Conservation (phyloP, 2,329 filamentous ascomycete genomes). For the Pyricularia pennisetigena region DNA sequence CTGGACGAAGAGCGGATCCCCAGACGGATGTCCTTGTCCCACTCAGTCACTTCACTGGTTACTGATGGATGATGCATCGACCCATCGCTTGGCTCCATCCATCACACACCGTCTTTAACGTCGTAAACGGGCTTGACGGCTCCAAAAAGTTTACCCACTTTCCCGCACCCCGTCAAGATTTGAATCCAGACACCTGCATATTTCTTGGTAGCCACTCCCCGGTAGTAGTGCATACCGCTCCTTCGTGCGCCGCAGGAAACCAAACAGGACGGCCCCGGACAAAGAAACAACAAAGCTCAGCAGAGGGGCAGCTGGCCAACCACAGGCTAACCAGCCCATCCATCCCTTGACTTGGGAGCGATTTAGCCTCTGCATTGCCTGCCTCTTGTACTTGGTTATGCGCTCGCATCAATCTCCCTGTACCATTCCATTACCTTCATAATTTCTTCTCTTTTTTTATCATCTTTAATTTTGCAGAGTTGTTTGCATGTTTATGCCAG, state of each 20-base stretch:
- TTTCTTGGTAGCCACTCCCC: neutral
- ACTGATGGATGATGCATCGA: neutral
- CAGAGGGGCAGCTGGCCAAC: neutral
- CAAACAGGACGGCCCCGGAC: neutral
- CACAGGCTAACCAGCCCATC: neutral
- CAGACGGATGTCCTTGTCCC: neutral
- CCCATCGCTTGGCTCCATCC: neutral
- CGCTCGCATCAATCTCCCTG: neutral
- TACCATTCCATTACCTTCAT: neutral
- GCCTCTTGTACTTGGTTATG: neutral
- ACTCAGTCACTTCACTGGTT: neutral
- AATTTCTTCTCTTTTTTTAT: neutral
- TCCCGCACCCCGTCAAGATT: neutral
- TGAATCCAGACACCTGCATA: neutral
- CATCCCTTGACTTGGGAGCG: neutral
- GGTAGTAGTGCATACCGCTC: neutral
- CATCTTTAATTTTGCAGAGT: neutral
- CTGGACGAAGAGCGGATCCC: neutral
- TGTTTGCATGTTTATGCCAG: neutral
- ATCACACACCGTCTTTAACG: neutral
- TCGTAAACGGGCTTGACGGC: neutral
- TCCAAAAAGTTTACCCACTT: neutral
- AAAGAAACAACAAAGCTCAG: neutral
- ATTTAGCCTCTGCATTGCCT: neutral
- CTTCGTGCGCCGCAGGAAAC: neutral